Evolutionary conservation across 2,329 filamentous ascomycete species (phyloP).

Genomic region (Passalora sequoiae): DNA sequence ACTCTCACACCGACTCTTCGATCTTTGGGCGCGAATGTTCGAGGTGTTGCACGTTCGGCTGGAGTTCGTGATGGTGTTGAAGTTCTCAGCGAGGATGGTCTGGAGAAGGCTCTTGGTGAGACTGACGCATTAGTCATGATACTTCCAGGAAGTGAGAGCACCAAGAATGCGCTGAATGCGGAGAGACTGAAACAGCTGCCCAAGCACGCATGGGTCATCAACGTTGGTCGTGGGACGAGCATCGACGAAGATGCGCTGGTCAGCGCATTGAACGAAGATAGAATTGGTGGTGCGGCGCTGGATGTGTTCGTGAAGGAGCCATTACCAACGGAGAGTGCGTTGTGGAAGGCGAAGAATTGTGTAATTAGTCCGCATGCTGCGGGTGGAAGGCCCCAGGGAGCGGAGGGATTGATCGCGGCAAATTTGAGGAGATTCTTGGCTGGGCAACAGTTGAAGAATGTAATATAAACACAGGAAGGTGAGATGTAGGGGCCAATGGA

Average conservation of each 20-base stretch:
- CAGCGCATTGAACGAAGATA: conserved; percentile 41
- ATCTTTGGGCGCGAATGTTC: conserved; percentile 54
- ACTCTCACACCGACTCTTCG: conserved; percentile 52
- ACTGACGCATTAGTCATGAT: conserved; percentile 66
- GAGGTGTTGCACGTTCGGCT: conserved; percentile 52
- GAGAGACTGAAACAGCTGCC: conserved; percentile 52
- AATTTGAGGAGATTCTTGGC: conserved; percentile 58
- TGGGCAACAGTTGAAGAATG: conserved; percentile 55
- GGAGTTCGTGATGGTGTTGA: conserved; percentile 57
- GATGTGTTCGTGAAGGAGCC: conserved; percentile 50
- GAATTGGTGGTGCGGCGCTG: conserved; percentile 47
- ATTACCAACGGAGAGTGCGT: conserved; percentile 42
- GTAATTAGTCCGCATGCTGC: conserved; percentile 56
- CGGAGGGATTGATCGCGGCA: conserved; percentile 55
- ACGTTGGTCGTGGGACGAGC: conserved; percentile 63
- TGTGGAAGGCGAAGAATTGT: conserved; percentile 51
- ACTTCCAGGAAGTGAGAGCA: conserved; percentile 55
- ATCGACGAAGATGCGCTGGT: conserved; percentile 48
- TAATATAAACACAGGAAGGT: conserved; percentile 31
- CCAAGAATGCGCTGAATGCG: conserved; percentile 51
- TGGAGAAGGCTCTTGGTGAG: conserved; percentile 50
- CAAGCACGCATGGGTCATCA: conserved; percentile 61
- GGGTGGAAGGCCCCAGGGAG: conserved; percentile 56
- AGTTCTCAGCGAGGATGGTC: conserved; percentile 52
- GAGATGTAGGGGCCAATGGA: neutral